Conservation (phyloP, 169 alveolate species). For the Plasmodium yoelii region DNA sequence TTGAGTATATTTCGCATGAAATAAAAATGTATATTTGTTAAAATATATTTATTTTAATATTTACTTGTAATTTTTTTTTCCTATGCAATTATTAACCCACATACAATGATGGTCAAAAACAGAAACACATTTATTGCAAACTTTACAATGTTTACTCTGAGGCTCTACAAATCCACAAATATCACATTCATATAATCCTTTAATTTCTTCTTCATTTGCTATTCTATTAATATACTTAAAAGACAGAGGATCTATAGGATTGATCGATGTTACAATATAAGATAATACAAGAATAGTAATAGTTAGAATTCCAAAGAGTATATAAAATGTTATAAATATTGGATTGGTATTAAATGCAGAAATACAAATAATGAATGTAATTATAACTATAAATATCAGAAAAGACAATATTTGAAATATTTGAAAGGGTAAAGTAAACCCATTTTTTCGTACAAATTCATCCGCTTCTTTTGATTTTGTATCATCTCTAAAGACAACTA, state of each 20-base stretch:
- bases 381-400: slow-evolving; percentile 48
- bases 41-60: too few species aligned
- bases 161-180: slow-evolving; percentile 81
- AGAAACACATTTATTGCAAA: slow-evolving; percentile 91
- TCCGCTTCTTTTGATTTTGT: slow-evolving; percentile 72
- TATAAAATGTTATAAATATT: slow-evolving; percentile 27
- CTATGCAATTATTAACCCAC: slow-evolving; percentile 93
- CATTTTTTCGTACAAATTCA: slow-evolving; percentile 80
- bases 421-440: slow-evolving; percentile 83
- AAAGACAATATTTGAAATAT: slow-evolving; percentile 80
- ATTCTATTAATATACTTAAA: slow-evolving; percentile 66
- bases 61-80: slow-evolving; percentile 84
- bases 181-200: slow-evolving; percentile 76
- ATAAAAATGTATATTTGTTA: too few species aligned
- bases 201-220: slow-evolving; percentile 41
- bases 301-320: slow-evolving; percentile 48
- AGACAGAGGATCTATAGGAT: slow-evolving; percentile 85
- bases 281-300: slow-evolving; percentile 65
- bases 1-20: too few species aligned
- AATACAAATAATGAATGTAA: slow-evolving; percentile 59
- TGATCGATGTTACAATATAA: slow-evolving; percentile 78
- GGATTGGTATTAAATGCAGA: slow-evolving; percentile 67
- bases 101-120: slow-evolving; percentile 93
- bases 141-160: slow-evolving; percentile 89
- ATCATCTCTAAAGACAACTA: slow-evolving; percentile 64